Base-by-base conservation (phyloP, 2,329 filamentous ascomycete species). In the Knoxdaviesia capensis region DNA sequence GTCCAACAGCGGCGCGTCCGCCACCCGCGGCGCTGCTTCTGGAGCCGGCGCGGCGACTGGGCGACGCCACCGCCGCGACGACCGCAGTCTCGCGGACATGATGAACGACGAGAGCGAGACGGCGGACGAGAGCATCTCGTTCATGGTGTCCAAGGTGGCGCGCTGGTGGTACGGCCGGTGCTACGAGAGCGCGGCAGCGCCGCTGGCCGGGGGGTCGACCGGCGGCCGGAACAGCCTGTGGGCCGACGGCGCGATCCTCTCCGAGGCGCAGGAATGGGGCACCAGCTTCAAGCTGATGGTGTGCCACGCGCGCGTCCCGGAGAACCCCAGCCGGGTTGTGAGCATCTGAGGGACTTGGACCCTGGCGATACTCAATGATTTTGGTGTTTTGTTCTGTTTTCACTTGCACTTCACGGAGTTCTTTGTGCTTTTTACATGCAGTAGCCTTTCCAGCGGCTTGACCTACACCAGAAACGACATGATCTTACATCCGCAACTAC, bases 121-220 rank as follows among this genome's bases (percentile, higher is more conserved):
- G 9, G 79, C 80, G 28, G 85, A 94, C 49, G 83, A 86, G 53
- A 79, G 76, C 49, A 94, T 96, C 53, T 84, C 85, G 9, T 87
- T 84, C 53, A 93, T 93, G 68, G 86, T 96, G 28, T 80, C 86
- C 10, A 80, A 77, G 47, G 88, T 96, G 7, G 88, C 86, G 2
- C 72, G 90, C 37, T 96, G 88, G 85, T 98, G 90, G 90, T 96
- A 94, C 59, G 82, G 76, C 7, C 75, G 81, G 41, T 94, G 88
- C 63, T 96, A 94, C 56, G 88, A 94, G 59, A 74, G 70, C 44
- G 67, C 71, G 5, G 65, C 77, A 6, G 58, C 71, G n/a, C 45
- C 48, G 34, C 45, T 45, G 56, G 62, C 32, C 50, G 65, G 40
- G 55, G 65, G 40, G 60, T 63, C 39, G 62, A 64, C 32, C 38